These are phyloP conservation scores for Eutypa lata DNA, from an alignment of 2,329 filamentous ascomycete species.

Conservation along the genomic window DNA sequence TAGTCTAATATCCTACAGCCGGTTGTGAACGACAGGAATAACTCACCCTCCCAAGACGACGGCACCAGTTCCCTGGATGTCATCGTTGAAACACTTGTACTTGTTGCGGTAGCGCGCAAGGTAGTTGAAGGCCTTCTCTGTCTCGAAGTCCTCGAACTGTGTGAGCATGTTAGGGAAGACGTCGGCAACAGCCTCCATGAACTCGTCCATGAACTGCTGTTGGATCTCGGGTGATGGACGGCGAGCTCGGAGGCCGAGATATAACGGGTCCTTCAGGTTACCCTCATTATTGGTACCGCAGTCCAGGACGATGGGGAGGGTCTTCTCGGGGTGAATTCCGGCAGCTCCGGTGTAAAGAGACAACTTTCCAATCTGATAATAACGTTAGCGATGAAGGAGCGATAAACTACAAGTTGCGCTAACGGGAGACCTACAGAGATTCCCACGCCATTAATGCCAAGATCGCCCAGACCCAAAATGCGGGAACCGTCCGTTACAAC, in stretches of 20 bases:
- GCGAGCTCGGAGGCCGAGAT: conserved; percentile 83
- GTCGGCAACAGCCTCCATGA: conserved; percentile 88
- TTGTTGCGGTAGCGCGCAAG: conserved; percentile 83
- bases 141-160: conserved; percentile 98
- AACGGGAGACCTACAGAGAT: conserved; percentile 67
- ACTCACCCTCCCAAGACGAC: conserved; percentile 81
- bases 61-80: conserved; percentile 95
- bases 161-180: conserved; percentile 67
- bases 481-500: conserved; percentile 95
- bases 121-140: conserved; percentile 84
- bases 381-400: conserved; percentile 20
- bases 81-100: conserved; percentile 97
- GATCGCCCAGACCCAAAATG: conserved; percentile 86
- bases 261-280: conserved; percentile 69
- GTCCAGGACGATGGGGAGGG: conserved; percentile 67
- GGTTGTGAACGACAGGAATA: background rate
- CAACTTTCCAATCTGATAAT: conserved; percentile 76
- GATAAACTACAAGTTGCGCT: no score
- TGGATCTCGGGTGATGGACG: conserved; percentile 77
- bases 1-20: conserved; percentile 5
- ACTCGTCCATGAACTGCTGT: conserved; percentile 91
- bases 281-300: conserved; percentile 64
- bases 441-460: conserved; percentile 95
- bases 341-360: conserved; percentile 93
- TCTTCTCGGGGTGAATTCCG: conserved; percentile 88